Percentiles rank a stretch among this genome's conserved stretches.
phyloP scores from a whole-genome alignment of 2,329 filamentous ascomycete species.

The Colletotrichum navitas region DNA sequence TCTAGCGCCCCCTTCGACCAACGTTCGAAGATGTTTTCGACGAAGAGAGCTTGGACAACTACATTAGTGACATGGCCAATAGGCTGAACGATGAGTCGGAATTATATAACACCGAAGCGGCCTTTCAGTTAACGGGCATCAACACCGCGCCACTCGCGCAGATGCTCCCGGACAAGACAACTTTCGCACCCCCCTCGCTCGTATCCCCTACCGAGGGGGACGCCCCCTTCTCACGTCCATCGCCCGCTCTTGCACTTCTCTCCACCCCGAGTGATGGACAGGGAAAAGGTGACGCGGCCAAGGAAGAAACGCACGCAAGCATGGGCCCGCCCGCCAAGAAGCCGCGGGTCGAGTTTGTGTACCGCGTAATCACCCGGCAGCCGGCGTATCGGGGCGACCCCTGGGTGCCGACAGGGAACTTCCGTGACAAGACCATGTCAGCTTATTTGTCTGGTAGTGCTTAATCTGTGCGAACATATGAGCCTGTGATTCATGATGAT shows the following conservation, averaged over 20 bases:
- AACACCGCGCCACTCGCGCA: neutral
- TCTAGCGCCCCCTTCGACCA: too few species aligned
- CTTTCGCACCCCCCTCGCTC: neutral
- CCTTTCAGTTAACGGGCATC: neutral
- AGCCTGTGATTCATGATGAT: too few species aligned
- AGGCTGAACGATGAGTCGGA: neutral
- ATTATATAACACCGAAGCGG: neutral
- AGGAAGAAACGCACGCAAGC: neutral
- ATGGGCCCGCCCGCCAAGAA: neutral
- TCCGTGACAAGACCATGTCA: neutral
- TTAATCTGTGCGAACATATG: neutral
- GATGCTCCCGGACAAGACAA: neutral
- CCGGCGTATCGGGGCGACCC: neutral
- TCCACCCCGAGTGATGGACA: neutral
- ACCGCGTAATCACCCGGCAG: slow-evolving; percentile 1
- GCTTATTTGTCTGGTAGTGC: neutral
- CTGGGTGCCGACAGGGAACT: neutral
- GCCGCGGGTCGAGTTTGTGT: neutral
- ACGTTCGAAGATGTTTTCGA: neutral
- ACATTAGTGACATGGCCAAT: neutral
- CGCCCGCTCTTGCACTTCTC: neutral
- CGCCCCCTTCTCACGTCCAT: neutral
- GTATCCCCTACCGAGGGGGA: neutral
- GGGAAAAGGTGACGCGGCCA: neutral
- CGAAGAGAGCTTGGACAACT: neutral